Base-by-base conservation (phyloP, 1,139 yeast genomes). In the Geotrichum citri-aurantii region DNA sequence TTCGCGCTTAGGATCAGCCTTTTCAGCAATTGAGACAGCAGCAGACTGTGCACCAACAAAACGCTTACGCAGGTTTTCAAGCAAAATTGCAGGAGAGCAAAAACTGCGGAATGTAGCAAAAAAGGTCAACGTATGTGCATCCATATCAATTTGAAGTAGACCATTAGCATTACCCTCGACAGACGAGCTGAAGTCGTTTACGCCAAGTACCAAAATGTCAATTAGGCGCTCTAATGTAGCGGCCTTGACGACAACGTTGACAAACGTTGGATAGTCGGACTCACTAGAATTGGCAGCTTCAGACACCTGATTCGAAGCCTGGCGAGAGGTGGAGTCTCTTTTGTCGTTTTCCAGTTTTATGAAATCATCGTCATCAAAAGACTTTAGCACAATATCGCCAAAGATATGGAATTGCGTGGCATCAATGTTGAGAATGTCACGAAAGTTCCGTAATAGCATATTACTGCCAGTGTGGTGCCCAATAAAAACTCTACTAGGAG, bases 51-150 rank as follows among this genome's bases (percentile, higher is more conserved):
- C 84, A 29, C 88, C 86, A 8, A 76, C 65, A 66, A 82, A 85
- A 58, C 90, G 75, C 56, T 71, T 74, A 0, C 78, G 76, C 48
- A 85, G 70, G 52, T 80, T 79, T 42, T 78, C 80, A 55, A 85
- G 69, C 29, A 85, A 71, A 27, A 74, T 70, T 0, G 74, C 63
- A 0, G 88, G 83, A 0, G 86, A 77, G 55, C 85, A 80, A 65
- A 85, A 85, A 62, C 85, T 81, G 61, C 85, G 76, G 68, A 82
- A 85, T 0, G 87, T 82, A 21, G 86, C 83, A 64, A 85, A 83
- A 65, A 85, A 84, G 0, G 87, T 83, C 59, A 81, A 76, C 0
- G 87, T 83, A 64, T 79, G 85, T 12, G 78, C 75, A 46, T 80
- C 83, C 71, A 81, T 81, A 67, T 85, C 85, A 80, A 85, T 82